A percentile compares a stretch with the other conserved stretches of the same genome.
These are phyloP conservation scores for Pythium volutum DNA, from an alignment of 352 stramenopile genomes.

Conservation along the genomic window DNA sequence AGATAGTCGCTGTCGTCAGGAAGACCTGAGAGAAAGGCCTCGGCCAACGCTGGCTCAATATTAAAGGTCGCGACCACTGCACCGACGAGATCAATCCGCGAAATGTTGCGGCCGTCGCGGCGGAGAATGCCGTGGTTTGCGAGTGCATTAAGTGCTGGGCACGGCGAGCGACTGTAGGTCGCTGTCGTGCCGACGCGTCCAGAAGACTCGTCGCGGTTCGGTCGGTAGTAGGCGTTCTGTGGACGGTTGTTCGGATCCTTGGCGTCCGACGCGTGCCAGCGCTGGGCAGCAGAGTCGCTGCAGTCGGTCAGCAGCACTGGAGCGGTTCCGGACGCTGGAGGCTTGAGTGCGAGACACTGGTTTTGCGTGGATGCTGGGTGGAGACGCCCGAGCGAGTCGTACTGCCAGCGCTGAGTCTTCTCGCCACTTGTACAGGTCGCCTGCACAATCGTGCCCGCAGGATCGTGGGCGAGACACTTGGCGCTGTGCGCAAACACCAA, in stretches of 20 bases:
- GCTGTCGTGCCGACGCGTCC: slow-evolving; percentile 17
- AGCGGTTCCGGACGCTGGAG: neutral
- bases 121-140: slow-evolving; percentile 36
- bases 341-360: neutral
- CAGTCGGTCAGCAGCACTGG: slow-evolving; percentile 11
- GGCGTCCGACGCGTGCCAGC: slow-evolving; percentile 11
- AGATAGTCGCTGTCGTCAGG: neutral
- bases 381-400: slow-evolving; percentile 19
- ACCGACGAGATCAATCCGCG: slow-evolving; percentile 9
- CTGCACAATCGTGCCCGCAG: neutral
- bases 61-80: slow-evolving; percentile 24
- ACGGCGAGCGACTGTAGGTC: slow-evolving; percentile 30
- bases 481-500: slow-evolving; percentile 16
- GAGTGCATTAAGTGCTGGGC: slow-evolving; percentile 36
- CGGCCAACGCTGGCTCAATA: slow-evolving; percentile 11
- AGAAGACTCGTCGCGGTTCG: slow-evolving; percentile 18
- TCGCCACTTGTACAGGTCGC: neutral
- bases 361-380: neutral
- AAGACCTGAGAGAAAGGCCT: neutral
- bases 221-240: slow-evolving; percentile 22
- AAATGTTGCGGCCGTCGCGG: slow-evolving; percentile 27
- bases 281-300: slow-evolving; percentile 1
- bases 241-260: slow-evolving; percentile 14
- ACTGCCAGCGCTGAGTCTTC: slow-evolving; percentile 9
- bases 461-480: slow-evolving; percentile 2